phyloP scores from a whole-genome alignment of 2,329 filamentous ascomycete genomes.

The Arthroderma sp. region DNA sequence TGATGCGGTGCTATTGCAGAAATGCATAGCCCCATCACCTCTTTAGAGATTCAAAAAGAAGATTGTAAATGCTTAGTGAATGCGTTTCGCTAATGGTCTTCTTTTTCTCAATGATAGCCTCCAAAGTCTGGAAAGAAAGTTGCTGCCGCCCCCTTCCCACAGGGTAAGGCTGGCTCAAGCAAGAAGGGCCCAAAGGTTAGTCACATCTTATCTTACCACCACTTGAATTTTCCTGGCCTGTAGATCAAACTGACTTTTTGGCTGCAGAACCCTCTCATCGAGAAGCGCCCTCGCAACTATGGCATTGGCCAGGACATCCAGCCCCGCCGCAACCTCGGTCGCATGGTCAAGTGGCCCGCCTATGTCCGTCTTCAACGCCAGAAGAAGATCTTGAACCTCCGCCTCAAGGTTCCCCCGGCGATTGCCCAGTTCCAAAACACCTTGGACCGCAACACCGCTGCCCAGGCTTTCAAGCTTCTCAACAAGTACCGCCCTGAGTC shows the following conservation, averaged over 20 bases:
- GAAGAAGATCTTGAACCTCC: conserved; percentile 93
- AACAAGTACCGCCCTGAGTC: conserved; percentile 99
- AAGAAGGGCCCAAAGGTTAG: conserved; percentile 94
- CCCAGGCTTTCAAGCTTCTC: conserved; percentile 96
- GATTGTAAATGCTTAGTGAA: conserved; percentile 56
- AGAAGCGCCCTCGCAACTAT: conserved; percentile 96
- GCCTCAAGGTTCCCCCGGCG: conserved; percentile 94
- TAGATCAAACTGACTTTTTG: conserved; percentile 10
- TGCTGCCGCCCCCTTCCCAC: conserved; percentile 90
- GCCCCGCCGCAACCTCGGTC: conserved; percentile 84
- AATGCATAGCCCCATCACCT: conserved; percentile 45
- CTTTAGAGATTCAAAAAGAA: conserved; percentile 86
- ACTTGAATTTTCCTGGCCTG: conserved; percentile 2
- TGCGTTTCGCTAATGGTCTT: conserved; percentile 83
- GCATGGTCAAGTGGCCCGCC: conserved; percentile 99
- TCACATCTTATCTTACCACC: neutral
- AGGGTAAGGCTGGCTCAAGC: conserved; percentile 68
- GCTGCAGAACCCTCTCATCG: conserved; percentile 87
- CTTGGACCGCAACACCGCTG: conserved; percentile 90
- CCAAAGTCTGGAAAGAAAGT: conserved; percentile 96
- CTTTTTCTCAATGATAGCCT: conserved; percentile 99
- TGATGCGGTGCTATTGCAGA: conserved; percentile 32
- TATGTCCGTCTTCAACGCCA: conserved; percentile 96
- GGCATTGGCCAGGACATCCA: conserved; percentile 99
- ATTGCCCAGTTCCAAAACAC: conserved; percentile 97